Percentiles rank a stretch among this genome's conserved stretches.
These are phyloP conservation scores for Sphenostylis stenocarpa DNA, from an alignment of 306 rosid genomes.

Conservation along the genomic window DNA sequence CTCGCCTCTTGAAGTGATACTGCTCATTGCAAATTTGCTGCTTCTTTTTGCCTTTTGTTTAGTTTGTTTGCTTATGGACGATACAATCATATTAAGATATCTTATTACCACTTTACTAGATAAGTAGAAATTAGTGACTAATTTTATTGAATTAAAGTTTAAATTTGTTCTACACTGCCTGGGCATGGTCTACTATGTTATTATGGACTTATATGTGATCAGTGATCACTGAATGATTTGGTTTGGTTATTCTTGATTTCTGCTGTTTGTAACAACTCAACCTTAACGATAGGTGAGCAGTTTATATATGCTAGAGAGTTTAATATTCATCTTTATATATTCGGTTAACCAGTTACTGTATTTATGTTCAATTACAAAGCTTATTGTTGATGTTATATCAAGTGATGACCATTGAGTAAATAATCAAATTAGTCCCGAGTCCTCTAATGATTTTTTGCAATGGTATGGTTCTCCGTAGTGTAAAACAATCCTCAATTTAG, in stretches of 20 bases:
- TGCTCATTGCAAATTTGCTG: slow-evolving; percentile 19
- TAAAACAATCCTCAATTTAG: slow-evolving; percentile 5
- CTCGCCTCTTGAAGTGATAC: slow-evolving; percentile 1
- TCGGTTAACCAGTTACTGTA: background rate
- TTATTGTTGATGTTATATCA: background rate
- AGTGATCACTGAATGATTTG: background rate
- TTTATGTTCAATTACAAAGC: slow-evolving; percentile 19
- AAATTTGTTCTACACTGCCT: background rate
- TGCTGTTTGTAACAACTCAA: background rate
- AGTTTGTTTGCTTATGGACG: background rate
- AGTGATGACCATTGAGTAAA: background rate
- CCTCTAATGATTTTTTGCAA: background rate
- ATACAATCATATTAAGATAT: slow-evolving; percentile 10
- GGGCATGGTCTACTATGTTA: background rate
- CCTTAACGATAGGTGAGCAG: background rate
- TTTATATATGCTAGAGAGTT: background rate
- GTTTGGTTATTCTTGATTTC: slow-evolving; percentile 9
- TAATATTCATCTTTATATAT: background rate
- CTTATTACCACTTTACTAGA: background rate
- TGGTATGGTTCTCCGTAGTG: background rate
- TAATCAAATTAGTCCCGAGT: background rate
- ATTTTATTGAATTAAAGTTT: slow-evolving; percentile 22
- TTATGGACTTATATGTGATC: too few species aligned
- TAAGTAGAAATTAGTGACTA: slow-evolving; percentile 19
- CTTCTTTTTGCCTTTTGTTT: slow-evolving; percentile 22